Evolutionary conservation across 495 filamentous ascomycete genomes (phyloP), one percentile per base, ranked within the genome.

Genomic region (Aspergillus saccharolyticus): DNA sequence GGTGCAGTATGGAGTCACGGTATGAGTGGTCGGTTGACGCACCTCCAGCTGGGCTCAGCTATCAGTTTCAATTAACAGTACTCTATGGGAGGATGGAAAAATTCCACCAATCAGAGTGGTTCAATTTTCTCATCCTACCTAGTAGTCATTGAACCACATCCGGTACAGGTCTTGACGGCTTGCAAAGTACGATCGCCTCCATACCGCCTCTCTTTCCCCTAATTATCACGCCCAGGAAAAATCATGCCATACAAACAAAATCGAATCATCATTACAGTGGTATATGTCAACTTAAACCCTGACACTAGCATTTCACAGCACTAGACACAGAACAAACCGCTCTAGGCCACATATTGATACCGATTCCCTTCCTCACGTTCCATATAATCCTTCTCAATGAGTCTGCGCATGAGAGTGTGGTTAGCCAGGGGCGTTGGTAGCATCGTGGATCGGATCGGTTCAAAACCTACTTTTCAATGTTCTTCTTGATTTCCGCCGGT

Each of bases 341-440:
- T 64, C 65, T 82, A 97, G 55, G 93, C 90, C 56, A 96, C 75
- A 63, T 97, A 97, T 44, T 74, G 79, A 70, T 97, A 97, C 42
- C 74, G 75, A 42, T 84, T 85, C n/a, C 76, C 84, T 50, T 93
- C 90, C 57, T 80, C 81, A 18, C 91, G 80, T 67, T 97, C 94
- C 73, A 97, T 85, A 62, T 96, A 97, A 57, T 97, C 92, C 74
- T 96, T 96, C 68, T 97, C 92, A 64, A 97, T 96, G 62, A 97
- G 74, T 63, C 89, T 92, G 66, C 42, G 12, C 12, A 4, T 22
- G 25, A 49, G 52, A 61, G 21, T 15, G 12, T 50, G 33, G 63
- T 50, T 46, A 58, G 57, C 9, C 50, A 44, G 16, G 15, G 21
- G 9, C n/a, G 39, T 15, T 21, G 3, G 15, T 9, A 28, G n/a